phyloP scores from a whole-genome alignment of 148 eudicot species.

The Rhododendron mucronatum region DNA sequence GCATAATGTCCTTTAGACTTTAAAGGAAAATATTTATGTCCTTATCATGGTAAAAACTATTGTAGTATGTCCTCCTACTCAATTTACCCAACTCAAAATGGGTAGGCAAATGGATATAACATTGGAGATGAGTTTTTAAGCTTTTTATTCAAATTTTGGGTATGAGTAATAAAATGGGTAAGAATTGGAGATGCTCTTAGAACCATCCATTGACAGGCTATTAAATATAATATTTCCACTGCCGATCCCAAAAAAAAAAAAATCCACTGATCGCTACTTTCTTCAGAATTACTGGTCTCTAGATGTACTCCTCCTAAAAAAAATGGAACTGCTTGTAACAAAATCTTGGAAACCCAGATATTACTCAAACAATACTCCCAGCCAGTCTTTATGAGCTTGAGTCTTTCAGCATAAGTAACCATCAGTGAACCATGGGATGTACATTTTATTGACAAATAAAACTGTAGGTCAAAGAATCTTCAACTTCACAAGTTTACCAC shows the following conservation, averaged over 20 bases:
- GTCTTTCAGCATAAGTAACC: neutral
- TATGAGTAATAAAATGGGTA: too few relatives aligned
- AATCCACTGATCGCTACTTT: neutral
- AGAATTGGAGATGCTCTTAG: neutral
- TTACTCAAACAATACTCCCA: neutral
- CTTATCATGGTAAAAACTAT: too few relatives aligned
- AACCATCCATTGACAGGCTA: neutral
- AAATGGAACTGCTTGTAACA: neutral
- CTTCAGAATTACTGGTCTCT: neutral
- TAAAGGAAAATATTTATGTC: too few relatives aligned
- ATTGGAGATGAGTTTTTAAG: too few relatives aligned
- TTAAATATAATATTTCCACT: neutral
- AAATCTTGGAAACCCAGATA: neutral
- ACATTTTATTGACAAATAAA: too few relatives aligned
- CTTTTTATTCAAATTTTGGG: too few relatives aligned
- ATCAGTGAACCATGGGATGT: neutral
- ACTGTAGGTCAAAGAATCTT: neutral
- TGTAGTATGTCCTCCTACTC: too few relatives aligned
- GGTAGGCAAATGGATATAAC: too few relatives aligned
- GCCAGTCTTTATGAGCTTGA: conserved; percentile 2
- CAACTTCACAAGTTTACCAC: neutral
- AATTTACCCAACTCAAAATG: too few relatives aligned
- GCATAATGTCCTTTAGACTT: too few relatives aligned
- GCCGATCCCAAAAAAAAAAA: too few relatives aligned
- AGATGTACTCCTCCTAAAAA: neutral